A percentile compares a stretch with the other conserved stretches of the same genome.
Evolutionary conservation across 2,329 filamentous ascomycete genomes (phyloP).

Genomic region (Tolypocladium endophyticum): DNA sequence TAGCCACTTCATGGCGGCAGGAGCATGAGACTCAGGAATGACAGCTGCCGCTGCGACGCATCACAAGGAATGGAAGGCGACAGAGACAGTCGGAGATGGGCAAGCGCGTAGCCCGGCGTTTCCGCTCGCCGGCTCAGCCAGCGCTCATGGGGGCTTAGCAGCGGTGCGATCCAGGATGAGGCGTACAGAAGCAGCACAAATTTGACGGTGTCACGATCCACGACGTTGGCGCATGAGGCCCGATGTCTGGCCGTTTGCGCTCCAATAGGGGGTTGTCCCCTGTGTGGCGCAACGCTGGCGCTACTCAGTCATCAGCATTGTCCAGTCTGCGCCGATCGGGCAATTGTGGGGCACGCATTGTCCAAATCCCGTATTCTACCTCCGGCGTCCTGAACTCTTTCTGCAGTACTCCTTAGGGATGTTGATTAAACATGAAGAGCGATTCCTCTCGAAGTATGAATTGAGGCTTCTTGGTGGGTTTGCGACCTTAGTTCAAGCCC

Average conservation of each 20-base stretch:
- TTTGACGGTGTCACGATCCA: neutral
- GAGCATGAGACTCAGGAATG: neutral
- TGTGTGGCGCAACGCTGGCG: neutral
- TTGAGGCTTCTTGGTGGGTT: neutral
- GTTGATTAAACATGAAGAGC: neutral
- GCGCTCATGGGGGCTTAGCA: neutral
- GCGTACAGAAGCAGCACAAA: neutral
- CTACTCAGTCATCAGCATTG: neutral
- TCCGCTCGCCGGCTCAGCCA: neutral
- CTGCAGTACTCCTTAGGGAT: no score
- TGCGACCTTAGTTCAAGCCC: neutral
- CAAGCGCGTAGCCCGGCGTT: neutral
- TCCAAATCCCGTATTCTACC: no score
- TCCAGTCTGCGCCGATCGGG: neutral
- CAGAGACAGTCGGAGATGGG: neutral
- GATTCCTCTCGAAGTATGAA: neutral
- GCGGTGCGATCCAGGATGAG: neutral
- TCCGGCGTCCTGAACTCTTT: neutral
- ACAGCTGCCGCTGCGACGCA: neutral
- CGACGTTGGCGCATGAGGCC: neutral
- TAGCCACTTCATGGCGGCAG: slow-evolving; percentile 7
- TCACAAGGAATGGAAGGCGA: neutral
- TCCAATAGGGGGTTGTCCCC: neutral
- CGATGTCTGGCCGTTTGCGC: neutral
- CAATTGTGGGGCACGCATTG: neutral